Evolutionary conservation across 2,329 filamentous ascomycete genomes (phyloP).

Genomic region (Metarhizium brunneum): DNA sequence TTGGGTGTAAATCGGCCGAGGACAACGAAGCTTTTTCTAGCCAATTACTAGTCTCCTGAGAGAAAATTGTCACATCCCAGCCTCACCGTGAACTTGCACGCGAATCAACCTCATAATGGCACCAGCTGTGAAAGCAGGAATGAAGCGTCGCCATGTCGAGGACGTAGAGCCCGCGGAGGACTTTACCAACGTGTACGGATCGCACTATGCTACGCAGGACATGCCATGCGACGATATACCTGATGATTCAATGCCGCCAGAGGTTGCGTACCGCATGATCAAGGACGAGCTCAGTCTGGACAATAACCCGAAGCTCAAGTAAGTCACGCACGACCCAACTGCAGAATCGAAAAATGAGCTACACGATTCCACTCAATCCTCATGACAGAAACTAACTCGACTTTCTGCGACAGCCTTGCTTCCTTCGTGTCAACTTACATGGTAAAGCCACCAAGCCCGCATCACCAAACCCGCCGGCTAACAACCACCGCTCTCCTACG

Average conservation of each 20-base stretch:
- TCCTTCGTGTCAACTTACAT: slow-evolving; percentile 96
- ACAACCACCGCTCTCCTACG: neutral
- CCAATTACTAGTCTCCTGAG: neutral
- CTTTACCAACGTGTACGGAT: slow-evolving; percentile 79
- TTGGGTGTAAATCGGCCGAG: too few species aligned
- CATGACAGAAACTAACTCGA: too few species aligned
- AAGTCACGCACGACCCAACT: too few species aligned
- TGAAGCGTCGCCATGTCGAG: slow-evolving; percentile 41
- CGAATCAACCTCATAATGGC: neutral
- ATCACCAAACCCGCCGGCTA: neutral
- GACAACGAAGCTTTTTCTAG: neutral
- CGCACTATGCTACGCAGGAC: slow-evolving; percentile 70
- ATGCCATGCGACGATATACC: slow-evolving; percentile 81
- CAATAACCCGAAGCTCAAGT: slow-evolving; percentile 82
- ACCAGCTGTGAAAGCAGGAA: neutral
- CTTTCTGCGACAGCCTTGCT: slow-evolving; percentile 51
- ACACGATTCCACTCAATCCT: too few species aligned
- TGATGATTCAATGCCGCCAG: slow-evolving; percentile 79
- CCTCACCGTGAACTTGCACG: neutral
- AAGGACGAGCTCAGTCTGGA: slow-evolving; percentile 89
- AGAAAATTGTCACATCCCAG: neutral
- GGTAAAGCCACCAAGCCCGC: slow-evolving; percentile 34
- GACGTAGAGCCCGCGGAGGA: slow-evolving; percentile 30
- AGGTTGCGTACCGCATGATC: slow-evolving; percentile 92
- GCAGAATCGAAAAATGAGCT: too few species aligned